Evolutionary conservation across 2,329 filamentous ascomycete species (phyloP), one percentile per base, ranked within the genome.

Genomic region (Monilinia fructigena): DNA sequence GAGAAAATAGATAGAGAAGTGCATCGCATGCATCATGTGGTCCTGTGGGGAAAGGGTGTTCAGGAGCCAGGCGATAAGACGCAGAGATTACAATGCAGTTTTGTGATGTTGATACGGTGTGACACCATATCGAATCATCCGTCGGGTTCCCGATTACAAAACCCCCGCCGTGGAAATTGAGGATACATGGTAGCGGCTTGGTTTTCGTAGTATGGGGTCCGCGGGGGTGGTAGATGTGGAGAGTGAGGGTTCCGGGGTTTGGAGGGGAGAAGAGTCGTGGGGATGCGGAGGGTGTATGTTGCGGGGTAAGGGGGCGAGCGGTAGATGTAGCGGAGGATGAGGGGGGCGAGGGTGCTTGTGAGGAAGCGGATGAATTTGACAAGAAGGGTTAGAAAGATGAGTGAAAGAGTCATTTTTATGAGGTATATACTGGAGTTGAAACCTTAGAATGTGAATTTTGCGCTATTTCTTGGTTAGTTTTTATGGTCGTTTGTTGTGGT

Each of bases 11-110:
- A 50, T 70, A 73, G 26, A 85, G 82, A 53, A 82, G 66, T 11
- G 76, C 78, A 71, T 83, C 81, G 76, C 77, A 82, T n/a, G 75
- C 75, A 69, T 83, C 82, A 20, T 79, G 70, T 18, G 78, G 74
- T 18, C 77, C 76, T 1, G 75, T 76, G 0, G 82, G 82, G 67
- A 82, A 84, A 12, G 77, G 77, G 68, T 80, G 70, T 66, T 83
- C 79, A 0, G 82, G 82, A 0, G 80, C 80, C 12, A 83, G 75
- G 31, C 80, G 76, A 66, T 82, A 82, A 16, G 77, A 76, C 14
- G 80, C 76, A 68, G 77, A 79, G 11, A 82, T 75, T 26, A 78
- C 78, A 4, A 80, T 75, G 23, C 77, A 79, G 11, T 66, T 70
- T 55, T 82, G 77, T 10, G 73, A 63, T 10, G 70, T 71, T 14